Conservation (phyloP, 495 filamentous ascomycete species). For the Hypoxylon fragiforme region DNA sequence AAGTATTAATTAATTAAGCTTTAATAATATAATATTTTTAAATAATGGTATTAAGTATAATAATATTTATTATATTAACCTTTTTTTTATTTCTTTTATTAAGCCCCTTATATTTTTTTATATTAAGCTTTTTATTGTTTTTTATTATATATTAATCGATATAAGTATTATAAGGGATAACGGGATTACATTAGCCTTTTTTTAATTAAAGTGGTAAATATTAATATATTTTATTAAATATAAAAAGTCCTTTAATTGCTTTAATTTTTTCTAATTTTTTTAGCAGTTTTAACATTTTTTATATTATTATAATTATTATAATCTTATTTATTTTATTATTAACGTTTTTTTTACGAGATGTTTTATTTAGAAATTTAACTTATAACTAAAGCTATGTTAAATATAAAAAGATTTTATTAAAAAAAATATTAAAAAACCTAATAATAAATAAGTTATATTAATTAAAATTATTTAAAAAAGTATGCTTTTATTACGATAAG, state of each 20-base stretch:
- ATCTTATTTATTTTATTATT: background rate
- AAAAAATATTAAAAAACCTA: no score
- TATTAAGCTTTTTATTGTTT: background rate
- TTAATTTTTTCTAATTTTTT: background rate
- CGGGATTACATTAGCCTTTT: no score
- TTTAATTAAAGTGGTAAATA: no score
- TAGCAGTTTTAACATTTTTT: no score
- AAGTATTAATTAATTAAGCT: background rate
- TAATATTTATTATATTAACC: background rate
- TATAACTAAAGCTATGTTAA: no score
- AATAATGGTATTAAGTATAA: background rate
- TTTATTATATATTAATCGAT: no score
- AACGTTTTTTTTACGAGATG: no score
- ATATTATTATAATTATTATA: background rate
- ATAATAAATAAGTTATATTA: background rate
- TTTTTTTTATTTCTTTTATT: background rate
- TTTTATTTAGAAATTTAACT: no score
- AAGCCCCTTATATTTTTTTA: background rate
- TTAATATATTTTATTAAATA: background rate
- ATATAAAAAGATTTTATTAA: no score
- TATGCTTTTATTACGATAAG: background rate
- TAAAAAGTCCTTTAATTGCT: no score
- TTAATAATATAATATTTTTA: background rate
- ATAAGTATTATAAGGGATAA: no score
- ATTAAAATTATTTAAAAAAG: background rate